These are phyloP conservation scores for Massariosphaeria phaeospora DNA, from an alignment of 495 filamentous ascomycete species.

Conservation along the genomic window DNA sequence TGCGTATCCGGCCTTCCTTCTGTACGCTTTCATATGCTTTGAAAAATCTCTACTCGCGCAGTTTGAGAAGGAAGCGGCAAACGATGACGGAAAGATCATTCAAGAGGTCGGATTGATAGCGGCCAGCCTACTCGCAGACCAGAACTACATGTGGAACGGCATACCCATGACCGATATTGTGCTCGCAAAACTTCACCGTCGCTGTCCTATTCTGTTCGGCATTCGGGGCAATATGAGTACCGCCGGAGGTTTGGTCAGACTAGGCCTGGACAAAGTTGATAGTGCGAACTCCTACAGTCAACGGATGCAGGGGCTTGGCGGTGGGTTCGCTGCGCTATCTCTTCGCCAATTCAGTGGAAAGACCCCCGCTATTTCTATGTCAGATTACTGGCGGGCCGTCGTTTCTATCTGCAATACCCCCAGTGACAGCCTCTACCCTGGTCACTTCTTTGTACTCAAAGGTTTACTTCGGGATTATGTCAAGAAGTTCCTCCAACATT, in stretches of 20 bases:
- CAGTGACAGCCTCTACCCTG: constrained; percentile 59
- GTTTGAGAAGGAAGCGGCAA: constrained; percentile 67
- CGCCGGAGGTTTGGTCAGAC: constrained; percentile 56
- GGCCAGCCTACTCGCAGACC: constrained; percentile 66
- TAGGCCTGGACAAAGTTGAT: constrained; percentile 66
- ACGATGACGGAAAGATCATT: constrained; percentile 59
- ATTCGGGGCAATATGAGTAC: constrained; percentile 72
- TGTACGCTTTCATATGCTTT: constrained; percentile 81
- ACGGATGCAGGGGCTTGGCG: constrained; percentile 77
- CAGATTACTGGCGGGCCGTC: constrained; percentile 73
- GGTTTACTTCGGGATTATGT: constrained; percentile 69
- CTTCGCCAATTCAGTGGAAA: constrained; percentile 74
- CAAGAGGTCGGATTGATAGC: constrained; percentile 77
- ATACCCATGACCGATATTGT: constrained; percentile 75
- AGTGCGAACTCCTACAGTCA: constrained; percentile 62
- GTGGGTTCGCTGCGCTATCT: constrained; percentile 75
- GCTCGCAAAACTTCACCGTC: constrained; percentile 75
- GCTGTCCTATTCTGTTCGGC: constrained; percentile 84
- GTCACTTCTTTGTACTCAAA: constrained; percentile 73
- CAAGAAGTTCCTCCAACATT: constrained; percentile 67
- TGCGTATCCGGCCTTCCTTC: constrained; percentile 48
- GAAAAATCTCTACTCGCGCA: constrained; percentile 71
- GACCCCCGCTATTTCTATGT: constrained; percentile 71
- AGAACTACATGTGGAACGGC: constrained; percentile 63
- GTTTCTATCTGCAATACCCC: constrained; percentile 70